Percentiles rank a stretch among this genome's conserved stretches.
phyloP scores from a whole-genome alignment of 2,329 filamentous ascomycete species.

The Nigrograna mackinnonii region DNA sequence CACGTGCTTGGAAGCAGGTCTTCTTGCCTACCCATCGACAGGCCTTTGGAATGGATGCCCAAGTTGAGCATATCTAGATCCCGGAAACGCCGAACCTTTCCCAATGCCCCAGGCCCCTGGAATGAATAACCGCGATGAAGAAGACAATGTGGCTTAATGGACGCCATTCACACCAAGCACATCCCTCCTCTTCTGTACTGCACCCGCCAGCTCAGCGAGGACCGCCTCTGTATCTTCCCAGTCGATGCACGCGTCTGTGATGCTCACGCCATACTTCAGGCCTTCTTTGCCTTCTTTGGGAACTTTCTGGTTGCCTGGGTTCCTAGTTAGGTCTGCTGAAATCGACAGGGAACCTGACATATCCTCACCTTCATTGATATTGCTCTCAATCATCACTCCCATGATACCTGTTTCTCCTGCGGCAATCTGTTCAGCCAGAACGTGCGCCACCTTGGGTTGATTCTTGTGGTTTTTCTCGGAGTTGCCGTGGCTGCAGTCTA shows the following conservation, averaged over 20 bases:
- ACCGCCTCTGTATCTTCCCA: slow-evolving; percentile 88
- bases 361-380: slow-evolving; percentile 85
- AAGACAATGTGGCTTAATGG: slow-evolving; percentile 23
- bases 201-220: slow-evolving; percentile 76
- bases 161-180: slow-evolving; percentile 36
- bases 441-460: slow-evolving; percentile 88
- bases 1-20: too few relatives aligned
- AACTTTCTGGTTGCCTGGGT: slow-evolving; percentile 81
- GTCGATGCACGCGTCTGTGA: slow-evolving; percentile 95
- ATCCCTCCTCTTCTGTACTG: slow-evolving; percentile 74
- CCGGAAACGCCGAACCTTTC: slow-evolving; percentile 27
- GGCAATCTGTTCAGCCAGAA: slow-evolving; percentile 81
- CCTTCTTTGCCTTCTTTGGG: slow-evolving; percentile 82
- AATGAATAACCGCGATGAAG: slow-evolving; percentile 7
- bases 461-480: slow-evolving; percentile 96
- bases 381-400: slow-evolving; percentile 98
- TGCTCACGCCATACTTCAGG: slow-evolving; percentile 91
- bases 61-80: not conserved
- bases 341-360: not conserved
- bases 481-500: slow-evolving; percentile 98
- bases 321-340: slow-evolving; percentile 10
- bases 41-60: not conserved
- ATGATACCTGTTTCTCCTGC: slow-evolving; percentile 85
- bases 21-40: too few relatives aligned
- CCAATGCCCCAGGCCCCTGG: slow-evolving; percentile 13